Evolutionary conservation across 2,329 filamentous ascomycete genomes (phyloP).

Genomic region (Lachnellula hyalina): DNA sequence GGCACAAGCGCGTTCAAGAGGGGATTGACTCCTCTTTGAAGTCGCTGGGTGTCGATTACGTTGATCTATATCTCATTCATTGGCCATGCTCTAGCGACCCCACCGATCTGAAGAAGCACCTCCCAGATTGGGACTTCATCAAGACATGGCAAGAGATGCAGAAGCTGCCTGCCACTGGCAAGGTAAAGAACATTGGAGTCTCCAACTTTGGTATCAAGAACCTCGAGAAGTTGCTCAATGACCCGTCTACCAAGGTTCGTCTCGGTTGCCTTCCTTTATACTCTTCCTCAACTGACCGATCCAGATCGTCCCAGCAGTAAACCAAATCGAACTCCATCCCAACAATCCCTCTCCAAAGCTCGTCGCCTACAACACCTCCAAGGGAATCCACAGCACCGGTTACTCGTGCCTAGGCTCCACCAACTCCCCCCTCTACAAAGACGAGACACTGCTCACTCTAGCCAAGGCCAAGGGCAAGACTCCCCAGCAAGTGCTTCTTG

Average conservation of each 20-base stretch:
- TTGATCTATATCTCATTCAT: slow-evolving; percentile 69
- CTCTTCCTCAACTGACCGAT: not conserved
- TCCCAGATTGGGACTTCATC: slow-evolving; percentile 74
- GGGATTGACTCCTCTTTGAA: slow-evolving; percentile 56
- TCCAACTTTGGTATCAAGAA: slow-evolving; percentile 82
- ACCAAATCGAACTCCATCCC: slow-evolving; percentile 79
- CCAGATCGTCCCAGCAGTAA: slow-evolving; percentile 59
- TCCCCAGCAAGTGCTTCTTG: slow-evolving; percentile 69
- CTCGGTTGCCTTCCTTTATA: not conserved
- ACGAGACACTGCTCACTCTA: slow-evolving; percentile 56
- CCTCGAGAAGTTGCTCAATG: slow-evolving; percentile 68
- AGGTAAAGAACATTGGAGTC: slow-evolving; percentile 76
- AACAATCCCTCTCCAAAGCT: slow-evolving; percentile 78
- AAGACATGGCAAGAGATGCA: slow-evolving; percentile 73
- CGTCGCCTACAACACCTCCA: slow-evolving; percentile 63
- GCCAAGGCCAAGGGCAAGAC: slow-evolving; percentile 63
- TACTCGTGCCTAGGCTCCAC: slow-evolving; percentile 71
- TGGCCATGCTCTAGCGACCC: slow-evolving; percentile 64
- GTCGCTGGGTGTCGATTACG: slow-evolving; percentile 57
- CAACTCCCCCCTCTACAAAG: slow-evolving; percentile 64
- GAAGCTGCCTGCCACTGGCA: slow-evolving; percentile 62
- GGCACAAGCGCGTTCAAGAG: slow-evolving; percentile 64
- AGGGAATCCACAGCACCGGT: slow-evolving; percentile 69
- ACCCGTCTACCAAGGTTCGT: slow-evolving; percentile 55
- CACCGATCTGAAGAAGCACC: slow-evolving; percentile 54